These are phyloP conservation scores for Solanum rostratum DNA, from an alignment of 257 asterid species.

Conservation along the genomic window DNA sequence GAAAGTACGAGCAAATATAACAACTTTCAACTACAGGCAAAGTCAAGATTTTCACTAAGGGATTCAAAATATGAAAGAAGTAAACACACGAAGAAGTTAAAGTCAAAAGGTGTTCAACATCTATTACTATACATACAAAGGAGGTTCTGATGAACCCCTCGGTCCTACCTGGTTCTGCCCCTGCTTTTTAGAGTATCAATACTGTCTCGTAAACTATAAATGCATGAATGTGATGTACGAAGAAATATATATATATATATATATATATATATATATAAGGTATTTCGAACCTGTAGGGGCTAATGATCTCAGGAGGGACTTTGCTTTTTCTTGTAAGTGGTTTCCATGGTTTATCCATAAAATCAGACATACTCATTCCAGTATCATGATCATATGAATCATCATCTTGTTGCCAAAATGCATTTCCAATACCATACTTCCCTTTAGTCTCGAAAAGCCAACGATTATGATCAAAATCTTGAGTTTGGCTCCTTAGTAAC, in stretches of 20 bases:
- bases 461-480: constrained; percentile 86
- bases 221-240: neutral
- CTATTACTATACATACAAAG: too few species aligned
- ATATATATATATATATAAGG: neutral
- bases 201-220: neutral
- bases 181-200: neutral
- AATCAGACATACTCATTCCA: constrained; percentile 90
- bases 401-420: constrained; percentile 69
- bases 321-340: constrained; percentile 76
- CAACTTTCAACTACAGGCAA: neutral
- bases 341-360: constrained; percentile 95
- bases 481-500: constrained; percentile 80
- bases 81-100: neutral
- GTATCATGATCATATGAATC: constrained; percentile 62
- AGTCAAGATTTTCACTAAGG: neutral
- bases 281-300: constrained; percentile 73
- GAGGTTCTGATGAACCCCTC: neutral
- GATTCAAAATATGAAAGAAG: neutral
- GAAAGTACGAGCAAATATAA: neutral
- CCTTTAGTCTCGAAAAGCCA: constrained; percentile 93
- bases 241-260: neutral
- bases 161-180: neutral
- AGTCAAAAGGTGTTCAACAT: neutral
- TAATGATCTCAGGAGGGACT: constrained; percentile 56
- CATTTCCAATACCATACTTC: constrained; percentile 87